phyloP scores from a whole-genome alignment of 2,329 filamentous ascomycete genomes.

The Xylaria sp. region DNA sequence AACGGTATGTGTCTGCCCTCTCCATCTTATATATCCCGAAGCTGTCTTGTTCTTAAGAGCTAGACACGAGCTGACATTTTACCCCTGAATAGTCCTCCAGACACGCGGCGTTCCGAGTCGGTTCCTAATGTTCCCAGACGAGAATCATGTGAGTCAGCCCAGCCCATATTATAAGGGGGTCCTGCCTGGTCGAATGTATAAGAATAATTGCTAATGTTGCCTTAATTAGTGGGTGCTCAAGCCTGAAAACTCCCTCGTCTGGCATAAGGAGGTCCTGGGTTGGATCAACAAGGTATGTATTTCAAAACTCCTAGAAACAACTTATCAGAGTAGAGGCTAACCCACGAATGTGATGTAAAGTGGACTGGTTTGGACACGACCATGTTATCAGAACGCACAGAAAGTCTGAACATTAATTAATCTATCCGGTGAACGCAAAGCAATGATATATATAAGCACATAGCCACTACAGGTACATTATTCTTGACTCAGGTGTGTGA shows the following conservation, averaged over 20 bases:
- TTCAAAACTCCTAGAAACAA: no score
- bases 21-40: no score
- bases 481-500: not conserved
- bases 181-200: not conserved
- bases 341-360: no score
- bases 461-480: not conserved
- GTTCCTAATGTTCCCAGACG: constrained; percentile 80
- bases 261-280: constrained; percentile 83
- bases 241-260: constrained; percentile 86
- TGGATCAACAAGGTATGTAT: constrained; percentile 80
- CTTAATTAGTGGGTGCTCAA: constrained; percentile 83
- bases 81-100: constrained; percentile 62
- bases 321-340: no score
- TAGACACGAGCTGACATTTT: constrained; percentile 3
- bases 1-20: constrained; percentile 52
- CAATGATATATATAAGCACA: not conserved
- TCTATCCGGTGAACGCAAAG: not conserved
- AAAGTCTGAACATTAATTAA: constrained; percentile 25
- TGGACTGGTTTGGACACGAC: constrained; percentile 52
- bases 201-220: constrained; percentile 60
- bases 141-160: constrained; percentile 55
- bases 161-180: not conserved
- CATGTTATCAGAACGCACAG: constrained; percentile 24
- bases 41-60: not conserved
- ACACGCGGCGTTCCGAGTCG: constrained; percentile 73